Evolutionary conservation across 148 eudicot species (phyloP).

Genomic region (Rhododendron kiyosumense): DNA sequence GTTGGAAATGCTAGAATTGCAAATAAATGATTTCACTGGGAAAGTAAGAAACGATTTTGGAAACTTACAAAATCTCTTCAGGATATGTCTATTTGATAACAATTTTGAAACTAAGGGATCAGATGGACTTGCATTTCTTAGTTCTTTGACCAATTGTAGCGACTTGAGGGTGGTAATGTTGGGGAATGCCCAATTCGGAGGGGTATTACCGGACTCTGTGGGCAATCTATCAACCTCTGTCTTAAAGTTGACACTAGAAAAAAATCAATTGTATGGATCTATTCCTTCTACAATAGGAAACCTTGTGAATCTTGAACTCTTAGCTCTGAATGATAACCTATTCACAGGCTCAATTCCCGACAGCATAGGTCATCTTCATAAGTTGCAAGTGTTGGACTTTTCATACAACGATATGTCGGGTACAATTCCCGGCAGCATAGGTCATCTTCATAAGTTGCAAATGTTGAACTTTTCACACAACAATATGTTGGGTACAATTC

Average conservation of each 20-base stretch:
- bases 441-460: neutral
- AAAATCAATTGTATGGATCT: conserved; percentile 2
- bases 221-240: conserved; percentile 10
- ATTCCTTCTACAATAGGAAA: conserved; percentile 12
- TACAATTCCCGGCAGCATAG: neutral
- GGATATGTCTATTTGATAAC: neutral
- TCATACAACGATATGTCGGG: neutral
- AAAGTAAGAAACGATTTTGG: conserved; percentile 3
- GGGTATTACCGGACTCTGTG: neutral
- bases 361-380: neutral
- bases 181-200: neutral
- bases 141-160: conserved; percentile 15
- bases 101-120: conserved; percentile 1
- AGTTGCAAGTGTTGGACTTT: neutral
- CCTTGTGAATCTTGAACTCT: neutral
- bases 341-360: conserved; percentile 8
- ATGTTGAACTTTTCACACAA: neutral
- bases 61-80: neutral
- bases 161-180: neutral
- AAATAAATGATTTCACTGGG: conserved; percentile 2
- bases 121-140: conserved; percentile 5
- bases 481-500: too few species aligned
- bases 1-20: too few species aligned
- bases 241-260: rapidly evolving
- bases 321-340: neutral